phyloP scores from a whole-genome alignment of 2,329 filamentous ascomycete genomes.

The Niveomyces coronatus region DNA sequence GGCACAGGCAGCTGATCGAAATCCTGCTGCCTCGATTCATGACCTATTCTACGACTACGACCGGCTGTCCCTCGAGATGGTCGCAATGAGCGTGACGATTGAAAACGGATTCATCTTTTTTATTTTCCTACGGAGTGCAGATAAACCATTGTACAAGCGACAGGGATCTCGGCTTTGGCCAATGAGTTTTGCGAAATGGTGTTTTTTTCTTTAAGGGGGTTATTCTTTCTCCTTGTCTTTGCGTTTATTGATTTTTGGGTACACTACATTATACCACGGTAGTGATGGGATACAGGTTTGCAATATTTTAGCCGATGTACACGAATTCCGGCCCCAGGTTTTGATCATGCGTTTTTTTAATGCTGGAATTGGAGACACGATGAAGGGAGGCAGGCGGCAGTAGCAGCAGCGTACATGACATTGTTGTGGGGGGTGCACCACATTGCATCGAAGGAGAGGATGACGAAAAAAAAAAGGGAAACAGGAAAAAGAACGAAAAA shows the following conservation, averaged over 20 bases:
- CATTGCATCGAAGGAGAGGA: too few relatives aligned
- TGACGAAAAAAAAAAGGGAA: too few relatives aligned
- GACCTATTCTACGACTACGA: background rate
- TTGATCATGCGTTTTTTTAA: too few relatives aligned
- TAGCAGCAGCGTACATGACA: too few relatives aligned
- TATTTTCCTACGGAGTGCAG: background rate
- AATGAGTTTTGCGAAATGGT: slow-evolving; percentile 3
- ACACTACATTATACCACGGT: slow-evolving; percentile 16
- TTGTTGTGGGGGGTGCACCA: too few relatives aligned
- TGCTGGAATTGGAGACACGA: too few relatives aligned
- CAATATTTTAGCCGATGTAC: slow-evolving; percentile 1
- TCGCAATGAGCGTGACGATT: too few relatives aligned
- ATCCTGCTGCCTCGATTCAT: background rate
- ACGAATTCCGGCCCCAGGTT: slow-evolving; percentile 3
- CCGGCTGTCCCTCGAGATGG: too few relatives aligned
- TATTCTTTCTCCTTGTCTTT: slow-evolving; percentile 1
- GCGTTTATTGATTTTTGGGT: slow-evolving; percentile 7
- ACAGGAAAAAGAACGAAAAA: too few relatives aligned
- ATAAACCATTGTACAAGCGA: slow-evolving; percentile 3
- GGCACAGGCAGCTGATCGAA: slow-evolving; percentile 12
- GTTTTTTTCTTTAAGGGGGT: background rate
- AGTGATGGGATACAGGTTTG: background rate
- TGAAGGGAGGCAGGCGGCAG: too few relatives aligned
- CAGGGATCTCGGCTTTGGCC: slow-evolving; percentile 5
- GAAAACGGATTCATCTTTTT: background rate